Evolutionary conservation across 345 rosid species (phyloP).

Genomic region (Corymbia maculata): DNA sequence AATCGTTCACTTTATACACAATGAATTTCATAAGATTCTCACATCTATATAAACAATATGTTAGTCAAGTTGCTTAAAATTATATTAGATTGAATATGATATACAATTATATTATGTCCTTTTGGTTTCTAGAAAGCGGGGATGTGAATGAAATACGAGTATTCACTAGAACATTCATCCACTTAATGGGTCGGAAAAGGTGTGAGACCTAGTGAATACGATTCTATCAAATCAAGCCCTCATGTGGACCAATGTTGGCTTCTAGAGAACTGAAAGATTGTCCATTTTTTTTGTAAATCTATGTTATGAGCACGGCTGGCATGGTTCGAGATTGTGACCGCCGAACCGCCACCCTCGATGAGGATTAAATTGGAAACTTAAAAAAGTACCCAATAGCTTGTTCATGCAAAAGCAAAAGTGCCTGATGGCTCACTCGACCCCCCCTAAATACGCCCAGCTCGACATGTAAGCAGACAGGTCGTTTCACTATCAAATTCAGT

Average conservation of each 20-base stretch:
- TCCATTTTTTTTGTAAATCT: background rate
- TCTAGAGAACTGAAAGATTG: background rate
- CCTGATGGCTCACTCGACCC: background rate
- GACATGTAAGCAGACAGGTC: rapidly evolving
- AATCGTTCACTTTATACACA: background rate
- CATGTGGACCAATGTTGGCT: background rate
- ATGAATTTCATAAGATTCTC: background rate
- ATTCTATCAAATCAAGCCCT: background rate
- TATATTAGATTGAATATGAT: background rate
- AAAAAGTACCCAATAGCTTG: background rate
- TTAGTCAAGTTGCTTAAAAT: background rate
- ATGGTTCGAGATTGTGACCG: background rate
- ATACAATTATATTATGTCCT: background rate
- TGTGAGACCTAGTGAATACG: background rate
- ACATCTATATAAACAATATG: too few relatives aligned
- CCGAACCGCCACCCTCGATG: background rate
- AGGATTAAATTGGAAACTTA: background rate
- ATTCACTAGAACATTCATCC: background rate
- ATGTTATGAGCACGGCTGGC: background rate
- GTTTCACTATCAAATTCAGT: background rate
- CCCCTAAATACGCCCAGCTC: background rate
- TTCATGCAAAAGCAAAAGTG: background rate
- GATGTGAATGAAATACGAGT: background rate
- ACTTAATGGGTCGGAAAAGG: background rate
- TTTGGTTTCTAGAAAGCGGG: background rate